Conservation (phyloP, 2,329 filamentous ascomycete species). For the Microdochium bolleyi region DNA sequence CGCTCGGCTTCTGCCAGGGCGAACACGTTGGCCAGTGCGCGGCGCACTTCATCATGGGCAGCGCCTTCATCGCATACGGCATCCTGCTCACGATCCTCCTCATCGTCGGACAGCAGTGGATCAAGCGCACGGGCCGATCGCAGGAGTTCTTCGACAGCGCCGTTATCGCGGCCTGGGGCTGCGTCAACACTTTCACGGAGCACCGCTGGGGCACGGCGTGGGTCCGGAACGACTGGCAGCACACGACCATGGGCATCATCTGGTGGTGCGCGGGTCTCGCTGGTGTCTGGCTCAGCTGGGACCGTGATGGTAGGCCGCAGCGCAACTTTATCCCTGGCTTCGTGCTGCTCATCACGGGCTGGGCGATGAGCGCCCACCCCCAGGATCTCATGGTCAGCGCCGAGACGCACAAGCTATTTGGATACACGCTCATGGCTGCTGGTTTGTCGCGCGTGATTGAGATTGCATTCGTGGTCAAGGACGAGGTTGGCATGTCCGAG, state of each 20-base stretch:
- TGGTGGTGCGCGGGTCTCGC: slow-evolving; percentile 95
- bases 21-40: slow-evolving; percentile 89
- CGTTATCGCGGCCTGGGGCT: slow-evolving; percentile 90
- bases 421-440: slow-evolving; percentile 90
- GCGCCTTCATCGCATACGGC: slow-evolving; percentile 90
- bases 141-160: slow-evolving; percentile 96
- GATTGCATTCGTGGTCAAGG: slow-evolving; percentile 77
- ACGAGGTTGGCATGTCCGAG: slow-evolving; percentile 56
- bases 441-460: slow-evolving; percentile 82
- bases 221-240: slow-evolving; percentile 92
- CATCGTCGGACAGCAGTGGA: slow-evolving; percentile 81
- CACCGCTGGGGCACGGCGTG: slow-evolving; percentile 86
- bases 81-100: slow-evolving; percentile 80
- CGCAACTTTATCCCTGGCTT: slow-evolving; percentile 90
- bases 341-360: slow-evolving; percentile 86
- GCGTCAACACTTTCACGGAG: slow-evolving; percentile 96
- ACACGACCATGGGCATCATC: slow-evolving; percentile 98
- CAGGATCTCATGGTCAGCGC: slow-evolving; percentile 78
- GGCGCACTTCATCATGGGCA: slow-evolving; percentile 98
- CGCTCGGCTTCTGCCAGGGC: slow-evolving; percentile 83
- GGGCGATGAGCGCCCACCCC: slow-evolving; percentile 89
- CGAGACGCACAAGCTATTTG: slow-evolving; percentile 83
- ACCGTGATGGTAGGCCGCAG: slow-evolving; percentile 76
- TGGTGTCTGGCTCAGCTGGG: slow-evolving; percentile 85
- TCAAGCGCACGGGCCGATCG: slow-evolving; percentile 72